Conservation (phyloP, 805 yeast species). For the Candida maris region DNA sequence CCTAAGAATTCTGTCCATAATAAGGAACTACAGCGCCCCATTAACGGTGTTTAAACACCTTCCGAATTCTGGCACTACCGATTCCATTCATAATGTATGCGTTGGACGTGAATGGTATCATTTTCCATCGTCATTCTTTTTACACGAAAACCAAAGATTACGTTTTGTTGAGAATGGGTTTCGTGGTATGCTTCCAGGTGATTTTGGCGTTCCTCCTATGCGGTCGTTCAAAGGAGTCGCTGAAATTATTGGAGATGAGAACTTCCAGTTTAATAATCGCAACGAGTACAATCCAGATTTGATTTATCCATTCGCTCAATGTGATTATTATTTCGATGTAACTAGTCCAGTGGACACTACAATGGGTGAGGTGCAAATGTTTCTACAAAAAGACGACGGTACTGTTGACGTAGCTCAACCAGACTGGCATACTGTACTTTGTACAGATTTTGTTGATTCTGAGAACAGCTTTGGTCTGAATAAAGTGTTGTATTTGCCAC, state of each 20-base stretch:
- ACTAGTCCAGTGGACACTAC: slow-evolving; percentile 42
- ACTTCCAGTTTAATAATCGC: slow-evolving; percentile 69
- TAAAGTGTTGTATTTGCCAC: slow-evolving; percentile 41
- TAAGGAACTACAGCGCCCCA: slow-evolving; percentile 71
- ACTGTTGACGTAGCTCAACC: slow-evolving; percentile 16
- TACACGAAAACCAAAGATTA: slow-evolving; percentile 60
- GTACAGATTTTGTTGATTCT: slow-evolving; percentile 51
- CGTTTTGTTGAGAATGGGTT: slow-evolving; percentile 74
- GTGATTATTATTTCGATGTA: slow-evolving; percentile 73
- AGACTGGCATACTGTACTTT: slow-evolving; percentile 47
- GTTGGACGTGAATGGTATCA: slow-evolving; percentile 96
- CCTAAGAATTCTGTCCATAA: slow-evolving; percentile 57
- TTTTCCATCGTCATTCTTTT: slow-evolving; percentile 82
- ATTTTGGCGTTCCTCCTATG: slow-evolving; percentile 48
- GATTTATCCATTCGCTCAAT: slow-evolving; percentile 43
- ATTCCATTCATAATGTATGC: slow-evolving; percentile 55
- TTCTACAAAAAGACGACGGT: slow-evolving; percentile 5
- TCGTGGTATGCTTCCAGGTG: slow-evolving; percentile 86
- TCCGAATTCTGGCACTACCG: slow-evolving; percentile 23
- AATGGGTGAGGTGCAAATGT: slow-evolving; percentile 39
- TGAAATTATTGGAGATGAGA: slow-evolving; percentile 44
- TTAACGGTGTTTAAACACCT: slow-evolving; percentile 50
- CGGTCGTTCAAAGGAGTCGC: slow-evolving; percentile 20
- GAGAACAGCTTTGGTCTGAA: slow-evolving; percentile 53
- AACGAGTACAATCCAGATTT: slow-evolving; percentile 64